These are phyloP conservation scores for Apiospora saccharicola DNA, from an alignment of 2,329 filamentous ascomycete genomes.

Conservation along the genomic window DNA sequence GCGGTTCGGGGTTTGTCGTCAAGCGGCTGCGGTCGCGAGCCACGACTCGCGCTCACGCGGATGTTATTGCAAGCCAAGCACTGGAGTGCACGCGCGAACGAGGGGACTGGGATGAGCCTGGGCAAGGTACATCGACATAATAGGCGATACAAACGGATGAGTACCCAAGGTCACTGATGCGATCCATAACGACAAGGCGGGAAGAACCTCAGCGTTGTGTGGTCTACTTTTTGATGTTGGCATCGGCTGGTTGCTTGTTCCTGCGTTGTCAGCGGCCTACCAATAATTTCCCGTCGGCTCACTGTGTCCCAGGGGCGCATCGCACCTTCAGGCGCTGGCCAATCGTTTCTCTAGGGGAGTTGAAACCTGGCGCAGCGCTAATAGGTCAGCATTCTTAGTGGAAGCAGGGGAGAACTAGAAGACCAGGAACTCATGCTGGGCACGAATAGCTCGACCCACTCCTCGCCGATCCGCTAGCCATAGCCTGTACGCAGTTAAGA, in stretches of 20 bases:
- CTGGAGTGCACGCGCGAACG: background rate
- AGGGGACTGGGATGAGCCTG: background rate
- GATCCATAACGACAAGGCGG: background rate
- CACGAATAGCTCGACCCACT: background rate
- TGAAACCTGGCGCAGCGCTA: constrained; percentile 8
- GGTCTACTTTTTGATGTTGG: background rate
- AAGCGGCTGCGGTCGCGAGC: background rate
- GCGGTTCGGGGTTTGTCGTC: background rate
- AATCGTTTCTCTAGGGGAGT: background rate
- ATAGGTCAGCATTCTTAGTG: background rate
- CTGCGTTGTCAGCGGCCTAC: background rate
- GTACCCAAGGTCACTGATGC: background rate
- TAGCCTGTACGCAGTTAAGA: background rate
- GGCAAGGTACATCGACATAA: background rate
- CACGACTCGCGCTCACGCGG: background rate
- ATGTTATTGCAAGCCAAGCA: background rate
- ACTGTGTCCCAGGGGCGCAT: background rate
- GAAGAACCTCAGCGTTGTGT: background rate
- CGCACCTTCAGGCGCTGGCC: background rate
- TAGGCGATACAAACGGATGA: background rate
- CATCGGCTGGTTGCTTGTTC: background rate
- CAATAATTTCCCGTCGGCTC: background rate
- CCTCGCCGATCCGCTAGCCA: background rate
- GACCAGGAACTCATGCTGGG: background rate
- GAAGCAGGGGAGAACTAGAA: background rate